Evolutionary conservation across 2,329 filamentous ascomycete genomes (phyloP).

Genomic region (Epichloe gansuensis): DNA sequence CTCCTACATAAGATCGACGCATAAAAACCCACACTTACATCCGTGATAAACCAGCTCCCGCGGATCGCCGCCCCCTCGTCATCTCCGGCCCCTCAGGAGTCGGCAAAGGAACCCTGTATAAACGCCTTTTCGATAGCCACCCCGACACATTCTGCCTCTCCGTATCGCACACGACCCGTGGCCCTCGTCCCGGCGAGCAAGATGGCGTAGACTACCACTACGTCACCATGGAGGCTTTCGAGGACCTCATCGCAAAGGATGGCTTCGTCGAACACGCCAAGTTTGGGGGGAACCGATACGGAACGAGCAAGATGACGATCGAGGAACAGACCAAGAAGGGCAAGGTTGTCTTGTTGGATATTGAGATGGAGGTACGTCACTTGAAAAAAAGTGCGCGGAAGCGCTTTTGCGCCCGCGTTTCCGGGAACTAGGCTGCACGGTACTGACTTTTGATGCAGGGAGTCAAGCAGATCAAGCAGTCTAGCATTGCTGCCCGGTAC

Average conservation of each 20-base stretch:
- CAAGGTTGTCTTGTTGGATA: slow-evolving; percentile 73
- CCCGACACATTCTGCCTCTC: slow-evolving; percentile 40
- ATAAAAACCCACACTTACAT: not conserved
- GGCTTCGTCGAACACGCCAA: slow-evolving; percentile 79
- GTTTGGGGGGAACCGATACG: slow-evolving; percentile 83
- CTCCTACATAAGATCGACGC: not conserved
- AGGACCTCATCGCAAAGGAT: slow-evolving; percentile 49
- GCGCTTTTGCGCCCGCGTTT: not conserved
- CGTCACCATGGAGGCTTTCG: slow-evolving; percentile 52
- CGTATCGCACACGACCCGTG: slow-evolving; percentile 67
- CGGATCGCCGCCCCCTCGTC: slow-evolving; percentile 50
- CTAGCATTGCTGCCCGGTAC: slow-evolving; percentile 62
- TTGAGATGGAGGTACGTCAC: slow-evolving; percentile 74
- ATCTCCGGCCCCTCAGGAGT: slow-evolving; percentile 68
- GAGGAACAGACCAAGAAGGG: slow-evolving; percentile 59
- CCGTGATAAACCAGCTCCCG: slow-evolving; percentile 15
- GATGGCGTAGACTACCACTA: slow-evolving; percentile 76
- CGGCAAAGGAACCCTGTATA: slow-evolving; percentile 69
- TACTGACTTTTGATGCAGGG: slow-evolving; percentile 28
- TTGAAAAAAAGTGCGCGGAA: not conserved
- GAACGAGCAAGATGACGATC: slow-evolving; percentile 70
- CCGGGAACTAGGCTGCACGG: not conserved
- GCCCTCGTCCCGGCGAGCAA: slow-evolving; percentile 60
- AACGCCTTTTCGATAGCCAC: slow-evolving; percentile 49
- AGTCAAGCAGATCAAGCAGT: slow-evolving; percentile 82